Evolutionary conservation across 2,329 filamentous ascomycete species (phyloP), one percentile per base, ranked within the genome.

Genomic region (Scedosporium minutisporum): DNA sequence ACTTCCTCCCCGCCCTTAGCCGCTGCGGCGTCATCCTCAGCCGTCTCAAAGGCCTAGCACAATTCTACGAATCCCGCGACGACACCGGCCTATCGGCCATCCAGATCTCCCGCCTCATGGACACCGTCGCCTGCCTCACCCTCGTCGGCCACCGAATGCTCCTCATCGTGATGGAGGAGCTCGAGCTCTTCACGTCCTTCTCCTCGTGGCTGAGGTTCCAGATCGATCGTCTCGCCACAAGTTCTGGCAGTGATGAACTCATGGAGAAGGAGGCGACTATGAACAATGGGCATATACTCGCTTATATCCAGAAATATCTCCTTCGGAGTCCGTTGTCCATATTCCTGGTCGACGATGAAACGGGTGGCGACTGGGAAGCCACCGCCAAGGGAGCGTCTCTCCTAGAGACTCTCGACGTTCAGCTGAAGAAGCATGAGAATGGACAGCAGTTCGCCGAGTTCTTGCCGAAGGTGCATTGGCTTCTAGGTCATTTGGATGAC

Each of bases 1-100:
- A 96, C 71, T 86, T 97, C 60, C 80, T 97, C 2, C 95, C 95
- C 0, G 91, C 91, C 0, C 79, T 97, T 1, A 92, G 97, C 68
- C 86, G 93, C 61, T 89, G 89, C 67, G 83, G 84, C 57, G 86
- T 97, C 25, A 87, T 96, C 38, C 82, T 96, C 29, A 91, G 89
- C 67, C 87, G 91, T 12, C 82, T 99, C 1, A 84, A 89, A 23
- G 93, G 95, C 0, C 84, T 97, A 12, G 91, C 93, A 3, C 86
- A 85, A 64, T 96, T 92, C 68, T 85, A 93, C 70, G 87, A 88
- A 64, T 78, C 82, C 38, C 82, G 83, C 58, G 82, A 85, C 63
- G 81, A 85, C 58, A 82, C 90, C 46, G 89, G 89, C 2, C 85
- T 92, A 63, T 84, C 84, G 14, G 82, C 80, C 16, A 73, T 77